Conservation (phyloP, 768 basidiomycete genomes). For the Hirschioporus abietinus region DNA sequence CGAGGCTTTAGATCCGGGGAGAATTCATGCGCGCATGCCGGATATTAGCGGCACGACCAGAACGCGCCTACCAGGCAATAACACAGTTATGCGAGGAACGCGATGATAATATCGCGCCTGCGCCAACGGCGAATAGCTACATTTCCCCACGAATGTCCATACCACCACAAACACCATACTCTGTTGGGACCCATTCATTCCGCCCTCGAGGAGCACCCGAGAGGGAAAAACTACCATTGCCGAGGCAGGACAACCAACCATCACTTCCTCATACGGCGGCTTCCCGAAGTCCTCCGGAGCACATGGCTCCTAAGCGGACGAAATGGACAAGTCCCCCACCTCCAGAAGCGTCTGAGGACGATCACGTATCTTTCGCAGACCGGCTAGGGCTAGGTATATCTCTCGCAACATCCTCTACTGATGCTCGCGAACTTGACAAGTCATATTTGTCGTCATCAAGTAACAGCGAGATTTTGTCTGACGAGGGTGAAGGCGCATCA, state of each 20-base stretch:
- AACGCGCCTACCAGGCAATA: conserved; percentile 74
- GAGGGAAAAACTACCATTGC: conserved; percentile 50
- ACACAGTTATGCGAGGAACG: conserved; percentile 92
- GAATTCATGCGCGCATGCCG: conserved; percentile 96
- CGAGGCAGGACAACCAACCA: conserved; percentile 17
- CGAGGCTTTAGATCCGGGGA: conserved; percentile 72
- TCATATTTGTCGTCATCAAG: conserved; percentile 45
- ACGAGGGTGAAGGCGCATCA: conserved; percentile 52
- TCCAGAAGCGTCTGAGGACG: conserved; percentile 63
- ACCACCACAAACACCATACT: conserved; percentile 69
- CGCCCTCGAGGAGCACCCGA: conserved; percentile 39
- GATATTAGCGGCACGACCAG: conserved; percentile 74
- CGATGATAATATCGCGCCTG: conserved; percentile 52
- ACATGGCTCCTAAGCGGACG: conserved; percentile 75
- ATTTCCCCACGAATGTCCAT: conserved; percentile 37
- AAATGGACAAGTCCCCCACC: conserved; percentile 88
- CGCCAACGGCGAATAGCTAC: conserved; percentile 43
- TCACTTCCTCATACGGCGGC: conserved; percentile 28
- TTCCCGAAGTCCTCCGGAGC: conserved; percentile 52
- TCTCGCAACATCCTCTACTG: conserved; percentile 60
- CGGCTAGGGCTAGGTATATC: conserved; percentile 61
- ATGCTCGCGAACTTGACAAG: conserved; percentile 49
- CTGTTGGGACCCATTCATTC: conserved; percentile 56
- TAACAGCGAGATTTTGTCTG: conserved; percentile 60
- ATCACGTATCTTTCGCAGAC: conserved; percentile 61